Percentiles rank a stretch among this genome's conserved stretches.
Evolutionary conservation across 139 green algal genomes (phyloP).

Genomic region (Astrephomene gubernaculifera): DNA sequence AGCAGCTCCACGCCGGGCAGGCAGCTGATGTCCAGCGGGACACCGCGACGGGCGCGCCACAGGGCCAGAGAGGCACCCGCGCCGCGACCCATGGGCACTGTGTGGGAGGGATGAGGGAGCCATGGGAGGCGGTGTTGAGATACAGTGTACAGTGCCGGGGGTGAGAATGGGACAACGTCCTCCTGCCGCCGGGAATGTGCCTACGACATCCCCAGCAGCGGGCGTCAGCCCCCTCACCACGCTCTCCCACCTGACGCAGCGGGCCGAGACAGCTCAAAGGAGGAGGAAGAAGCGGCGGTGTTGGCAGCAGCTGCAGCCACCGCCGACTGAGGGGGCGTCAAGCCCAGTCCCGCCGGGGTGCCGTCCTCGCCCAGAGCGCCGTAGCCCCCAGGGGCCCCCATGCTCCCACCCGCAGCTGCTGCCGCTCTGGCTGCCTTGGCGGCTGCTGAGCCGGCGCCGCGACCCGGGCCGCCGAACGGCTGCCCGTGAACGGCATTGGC

Average conservation of each 20-base stretch:
- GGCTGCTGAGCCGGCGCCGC: neutral
- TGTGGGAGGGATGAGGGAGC: neutral
- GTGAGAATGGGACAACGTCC: too few species aligned
- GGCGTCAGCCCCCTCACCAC: too few species aligned
- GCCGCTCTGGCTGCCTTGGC: neutral
- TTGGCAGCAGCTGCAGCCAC: neutral
- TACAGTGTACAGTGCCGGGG: too few species aligned
- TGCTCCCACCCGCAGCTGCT: neutral
- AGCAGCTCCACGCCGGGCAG: conserved; percentile 78
- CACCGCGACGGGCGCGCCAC: conserved; percentile 71
- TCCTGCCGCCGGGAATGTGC: too few species aligned
- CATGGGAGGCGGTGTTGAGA: too few species aligned
- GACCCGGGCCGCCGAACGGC: neutral
- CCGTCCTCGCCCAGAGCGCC: neutral
- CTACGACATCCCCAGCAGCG: neutral
- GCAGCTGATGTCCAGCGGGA: conserved; percentile 79
- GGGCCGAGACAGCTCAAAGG: neutral
- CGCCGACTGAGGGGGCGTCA: too few species aligned
- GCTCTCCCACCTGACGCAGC: conserved; percentile 23
- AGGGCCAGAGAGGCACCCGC: conserved; percentile 47
- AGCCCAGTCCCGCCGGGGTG: neutral
- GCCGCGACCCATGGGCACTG: conserved; percentile 32
- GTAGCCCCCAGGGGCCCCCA: neutral
- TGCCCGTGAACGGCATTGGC: conserved; percentile 4
- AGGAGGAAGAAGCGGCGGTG: neutral